Evolutionary conservation across 176 grass and related monocot species (phyloP).

Genomic region (Aechmea fasciata): DNA sequence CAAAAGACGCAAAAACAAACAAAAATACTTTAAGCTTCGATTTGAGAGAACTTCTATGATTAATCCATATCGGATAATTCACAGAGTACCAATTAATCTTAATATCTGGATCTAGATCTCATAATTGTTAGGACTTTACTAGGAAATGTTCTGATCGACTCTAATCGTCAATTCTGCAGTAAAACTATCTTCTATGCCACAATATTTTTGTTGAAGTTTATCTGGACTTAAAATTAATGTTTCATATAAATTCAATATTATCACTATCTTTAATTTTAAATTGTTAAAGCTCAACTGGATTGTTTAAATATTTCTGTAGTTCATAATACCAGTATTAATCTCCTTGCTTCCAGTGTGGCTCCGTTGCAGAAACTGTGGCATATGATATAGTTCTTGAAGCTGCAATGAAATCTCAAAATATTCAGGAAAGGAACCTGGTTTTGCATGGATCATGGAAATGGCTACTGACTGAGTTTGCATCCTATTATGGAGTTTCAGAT

Average conservation of each 20-base stretch:
- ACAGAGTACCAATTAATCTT: no score
- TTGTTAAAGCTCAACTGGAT: background rate
- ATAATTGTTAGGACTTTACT: no score
- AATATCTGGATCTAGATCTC: no score
- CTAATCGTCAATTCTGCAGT: background rate
- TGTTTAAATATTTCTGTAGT: background rate
- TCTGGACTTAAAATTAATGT: background rate
- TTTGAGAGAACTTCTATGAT: no score
- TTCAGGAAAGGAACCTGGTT: conserved; percentile 71
- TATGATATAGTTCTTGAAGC: conserved; percentile 96
- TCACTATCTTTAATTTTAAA: background rate
- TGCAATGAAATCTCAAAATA: conserved; percentile 85
- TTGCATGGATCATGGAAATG: conserved; percentile 94
- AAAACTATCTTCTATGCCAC: conserved; percentile 1
- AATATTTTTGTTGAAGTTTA: background rate
- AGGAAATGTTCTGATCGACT: background rate
- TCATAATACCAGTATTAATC: background rate
- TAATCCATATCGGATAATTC: no score
- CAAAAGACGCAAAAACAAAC: no score
- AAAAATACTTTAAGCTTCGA: no score
- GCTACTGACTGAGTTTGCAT: conserved; percentile 88
- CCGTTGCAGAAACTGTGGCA: conserved; percentile 94
- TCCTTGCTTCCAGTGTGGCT: conserved; percentile 37
- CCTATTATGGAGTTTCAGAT: conserved; percentile 95
- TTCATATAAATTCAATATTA: background rate